Evolutionary conservation across 768 basidiomycete species (phyloP), one percentile per base, ranked within the genome.

Genomic region (Phylloporus sp.): DNA sequence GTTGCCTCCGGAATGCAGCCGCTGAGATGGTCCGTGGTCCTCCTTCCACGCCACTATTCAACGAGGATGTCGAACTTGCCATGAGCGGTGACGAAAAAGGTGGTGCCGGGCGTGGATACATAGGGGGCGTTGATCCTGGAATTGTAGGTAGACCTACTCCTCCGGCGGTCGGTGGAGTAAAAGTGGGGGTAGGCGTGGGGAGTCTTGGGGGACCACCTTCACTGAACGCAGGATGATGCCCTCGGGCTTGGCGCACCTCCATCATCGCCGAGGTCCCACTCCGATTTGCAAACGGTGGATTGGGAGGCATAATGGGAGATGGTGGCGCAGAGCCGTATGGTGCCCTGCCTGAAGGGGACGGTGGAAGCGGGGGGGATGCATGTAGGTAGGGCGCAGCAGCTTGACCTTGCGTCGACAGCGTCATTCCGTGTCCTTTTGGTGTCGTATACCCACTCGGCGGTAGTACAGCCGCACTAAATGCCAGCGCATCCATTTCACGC

Each of bases 1-100:
- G 72, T 28, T 76, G 81, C 26, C 85, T 73, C 59, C 77, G 80
- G 69, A 91, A 91, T 23, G 87, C 87, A 6, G 86, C 85, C 0
- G 87, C 88, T 3, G 85, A 80, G 47, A 91, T 89, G 49, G 80
- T 91, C 38, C 84, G 76, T 13, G 77, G 66, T 0, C 45, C 44
- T 4, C 55, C 63, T 2, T 73, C 75, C 8, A 72, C 50, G 0
- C 58, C 45, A 9, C 58, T 48, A 11, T 65, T 65, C 45, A 74
- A 53, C 16, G 71, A 70, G 1, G 69, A 68, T 18, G 66, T 63
- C 1, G 74, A 73, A n/a, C 61, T 53, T 40, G 59, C 63, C 54
- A 67, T 69, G 18, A 58, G 43, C 0, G 66, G 59, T 5, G 66
- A 67, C 6, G 65, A 65, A 39, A 70, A 70, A 24, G 63, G 66